Base-by-base conservation (phyloP, 768 basidiomycete genomes). In the Dioszegia aurantiaca region DNA sequence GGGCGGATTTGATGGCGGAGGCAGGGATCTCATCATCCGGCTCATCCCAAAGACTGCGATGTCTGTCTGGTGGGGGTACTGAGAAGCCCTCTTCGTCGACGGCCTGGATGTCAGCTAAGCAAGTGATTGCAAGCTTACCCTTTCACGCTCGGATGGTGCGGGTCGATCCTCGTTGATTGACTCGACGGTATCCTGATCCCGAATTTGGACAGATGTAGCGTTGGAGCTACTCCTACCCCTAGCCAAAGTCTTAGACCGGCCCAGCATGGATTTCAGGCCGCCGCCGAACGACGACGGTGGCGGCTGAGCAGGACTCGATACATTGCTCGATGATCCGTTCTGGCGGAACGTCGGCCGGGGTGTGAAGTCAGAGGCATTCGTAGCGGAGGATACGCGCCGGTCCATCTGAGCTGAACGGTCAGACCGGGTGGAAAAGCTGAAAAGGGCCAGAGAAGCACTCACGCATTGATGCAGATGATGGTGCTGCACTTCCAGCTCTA, bases 81-180 rank as follows among this genome's bases (percentile, higher is more conserved):
- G 77, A 75, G 69, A 74, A 80, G 2, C 79, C 79, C 40, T 79
- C 78, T 1, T 65, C 67, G 33, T 80, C 79, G 17, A 79, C 76
- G 0, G 57, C 48, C 59, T 30, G 61, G 16, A 14, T 54, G 26
- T 61, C 27, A 40, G 49, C 42, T 28, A 17, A 3, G 27, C 3
- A 9, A 4, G 17, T 2, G 4, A 17, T 4, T 5, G 40, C 17
- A 2, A 27, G 37, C 51, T 53, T 31, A 53, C 51, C 51, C 51
- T 39, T 27, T 40, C 37, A 23, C 36, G 36, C 51, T 27, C 24
- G 12, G 24, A 11, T 10, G 37, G 36, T n/a, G n/a, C n/a, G n/a
- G n/a, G n/a, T 17, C 51, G 23, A 8, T 53, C 51, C 23, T 53
- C 51, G 37, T 40, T 53, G 39, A 53, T 53, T n/a, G 51, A 53